Conservation (phyloP, 441 rosid genomes). For the Cnidoscolus chayamansa region DNA sequence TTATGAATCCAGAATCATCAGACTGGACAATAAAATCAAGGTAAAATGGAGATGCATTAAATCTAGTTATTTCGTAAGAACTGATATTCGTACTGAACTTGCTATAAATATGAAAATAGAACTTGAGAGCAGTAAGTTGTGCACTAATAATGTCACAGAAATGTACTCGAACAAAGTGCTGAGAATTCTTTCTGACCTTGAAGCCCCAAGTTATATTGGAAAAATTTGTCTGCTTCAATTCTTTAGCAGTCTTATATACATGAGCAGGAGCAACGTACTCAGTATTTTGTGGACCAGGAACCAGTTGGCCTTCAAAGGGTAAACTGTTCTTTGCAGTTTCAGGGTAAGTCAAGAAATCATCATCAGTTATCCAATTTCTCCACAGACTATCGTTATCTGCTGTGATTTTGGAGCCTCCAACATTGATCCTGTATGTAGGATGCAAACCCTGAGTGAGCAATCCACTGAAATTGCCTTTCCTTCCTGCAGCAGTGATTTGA, state of each 20-base stretch:
- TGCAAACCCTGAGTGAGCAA: neutral
- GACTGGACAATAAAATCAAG: conserved; percentile 18
- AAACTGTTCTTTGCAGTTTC: neutral
- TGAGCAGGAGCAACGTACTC: conserved; percentile 10
- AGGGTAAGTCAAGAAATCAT: conserved; percentile 3
- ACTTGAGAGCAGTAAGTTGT: neutral
- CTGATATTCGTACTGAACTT: conserved; percentile 17
- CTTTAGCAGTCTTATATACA: conserved; percentile 20
- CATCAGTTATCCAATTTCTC: conserved; percentile 21
- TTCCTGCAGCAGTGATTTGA: conserved; percentile 2
- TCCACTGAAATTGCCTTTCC: neutral
- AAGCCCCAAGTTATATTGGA: conserved; percentile 19
- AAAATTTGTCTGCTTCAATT: conserved; percentile 1
- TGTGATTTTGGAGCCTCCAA: conserved; percentile 13
- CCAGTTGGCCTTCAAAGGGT: neutral
- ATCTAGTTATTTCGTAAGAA: neutral
- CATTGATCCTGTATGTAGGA: conserved; percentile 9
- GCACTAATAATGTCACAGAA: conserved; percentile 13
- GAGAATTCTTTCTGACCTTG: conserved; percentile 9
- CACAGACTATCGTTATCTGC: conserved; percentile 10
- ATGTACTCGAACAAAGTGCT: conserved; percentile 17
- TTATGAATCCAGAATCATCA: conserved; percentile 12
- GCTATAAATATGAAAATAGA: conserved; percentile 10
- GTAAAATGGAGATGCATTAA: conserved; percentile 12
- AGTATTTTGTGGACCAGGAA: neutral